Evolutionary conservation across 139 green algal species (phyloP).

Genomic region (Coelastrella sp.): DNA sequence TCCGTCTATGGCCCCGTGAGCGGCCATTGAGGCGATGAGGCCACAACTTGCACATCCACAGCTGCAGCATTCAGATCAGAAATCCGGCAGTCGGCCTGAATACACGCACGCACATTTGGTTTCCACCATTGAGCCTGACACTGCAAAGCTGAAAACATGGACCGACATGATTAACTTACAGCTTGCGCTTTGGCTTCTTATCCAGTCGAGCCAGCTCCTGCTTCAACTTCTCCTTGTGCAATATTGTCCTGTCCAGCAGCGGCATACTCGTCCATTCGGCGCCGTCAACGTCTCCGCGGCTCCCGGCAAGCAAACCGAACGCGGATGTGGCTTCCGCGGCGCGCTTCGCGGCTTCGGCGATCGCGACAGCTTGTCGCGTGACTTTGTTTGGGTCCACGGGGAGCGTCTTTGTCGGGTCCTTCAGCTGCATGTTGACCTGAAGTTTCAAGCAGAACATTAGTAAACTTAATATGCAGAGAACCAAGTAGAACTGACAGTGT

Average conservation of each 20-base stretch:
- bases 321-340: background rate
- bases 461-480: too few species aligned
- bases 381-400: constrained; percentile 10
- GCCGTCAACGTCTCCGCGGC: background rate
- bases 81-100: background rate
- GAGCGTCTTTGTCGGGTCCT: background rate
- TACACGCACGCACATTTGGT: background rate
- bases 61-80: too few species aligned
- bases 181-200: background rate
- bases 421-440: too few species aligned
- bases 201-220: background rate
- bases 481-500: too few species aligned
- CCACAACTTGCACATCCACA: too few species aligned
- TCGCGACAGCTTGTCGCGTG: background rate
- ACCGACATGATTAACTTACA: background rate
- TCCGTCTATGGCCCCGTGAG: too few species aligned
- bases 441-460: too few species aligned
- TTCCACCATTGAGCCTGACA: background rate
- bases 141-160: background rate
- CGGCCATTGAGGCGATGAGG: too few species aligned
- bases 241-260: constrained; percentile 35
- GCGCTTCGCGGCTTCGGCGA: constrained; percentile 10
- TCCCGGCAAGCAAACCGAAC: background rate
- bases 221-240: background rate
- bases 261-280: constrained; percentile 10